Conservation (phyloP, 2,329 filamentous ascomycete species). For the Penicillium sp. region DNA sequence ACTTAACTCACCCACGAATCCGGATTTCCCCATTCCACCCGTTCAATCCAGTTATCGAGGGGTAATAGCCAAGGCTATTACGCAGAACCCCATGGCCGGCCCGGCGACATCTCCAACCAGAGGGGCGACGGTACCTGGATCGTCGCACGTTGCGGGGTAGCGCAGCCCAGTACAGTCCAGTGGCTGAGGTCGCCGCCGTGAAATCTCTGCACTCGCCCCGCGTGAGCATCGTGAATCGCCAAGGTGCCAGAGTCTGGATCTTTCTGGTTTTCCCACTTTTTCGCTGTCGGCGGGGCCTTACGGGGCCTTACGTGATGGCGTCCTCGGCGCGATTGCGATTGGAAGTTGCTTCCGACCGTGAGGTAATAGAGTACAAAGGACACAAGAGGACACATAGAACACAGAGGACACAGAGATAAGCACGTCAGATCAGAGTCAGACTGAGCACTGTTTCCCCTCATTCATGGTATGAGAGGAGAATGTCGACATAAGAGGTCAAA, state of each 20-base stretch:
- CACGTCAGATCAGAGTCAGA: too few relatives aligned
- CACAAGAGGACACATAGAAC: too few relatives aligned
- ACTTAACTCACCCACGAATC: too few relatives aligned
- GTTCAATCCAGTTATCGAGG: neutral
- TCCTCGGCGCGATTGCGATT: slow-evolving; percentile 25
- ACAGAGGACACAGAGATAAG: too few relatives aligned
- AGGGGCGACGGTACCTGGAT: slow-evolving; percentile 30
- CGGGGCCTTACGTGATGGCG: slow-evolving; percentile 29
- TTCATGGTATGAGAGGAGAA: too few relatives aligned
- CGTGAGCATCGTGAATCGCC: slow-evolving; percentile 7
- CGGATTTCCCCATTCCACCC: slow-evolving; percentile 28
- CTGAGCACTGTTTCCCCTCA: too few relatives aligned
- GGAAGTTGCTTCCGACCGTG: slow-evolving; percentile 27
- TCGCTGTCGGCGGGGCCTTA: too few relatives aligned
- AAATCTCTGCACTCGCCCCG: slow-evolving; percentile 7
- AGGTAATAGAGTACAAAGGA: slow-evolving; percentile 26
- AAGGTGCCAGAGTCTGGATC: slow-evolving; percentile 12
- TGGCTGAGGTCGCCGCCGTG: slow-evolving; percentile 1
- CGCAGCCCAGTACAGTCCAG: neutral
- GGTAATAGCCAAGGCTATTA: slow-evolving; percentile 19
- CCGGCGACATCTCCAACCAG: slow-evolving; percentile 23
- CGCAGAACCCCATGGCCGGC: slow-evolving; percentile 15
- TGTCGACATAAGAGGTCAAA: too few relatives aligned
- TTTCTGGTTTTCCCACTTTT: too few relatives aligned
- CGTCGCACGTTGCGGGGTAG: slow-evolving; percentile 27